Evolutionary conservation across 345 rosid genomes (phyloP).

Genomic region (Bretschneidera sinensis): DNA sequence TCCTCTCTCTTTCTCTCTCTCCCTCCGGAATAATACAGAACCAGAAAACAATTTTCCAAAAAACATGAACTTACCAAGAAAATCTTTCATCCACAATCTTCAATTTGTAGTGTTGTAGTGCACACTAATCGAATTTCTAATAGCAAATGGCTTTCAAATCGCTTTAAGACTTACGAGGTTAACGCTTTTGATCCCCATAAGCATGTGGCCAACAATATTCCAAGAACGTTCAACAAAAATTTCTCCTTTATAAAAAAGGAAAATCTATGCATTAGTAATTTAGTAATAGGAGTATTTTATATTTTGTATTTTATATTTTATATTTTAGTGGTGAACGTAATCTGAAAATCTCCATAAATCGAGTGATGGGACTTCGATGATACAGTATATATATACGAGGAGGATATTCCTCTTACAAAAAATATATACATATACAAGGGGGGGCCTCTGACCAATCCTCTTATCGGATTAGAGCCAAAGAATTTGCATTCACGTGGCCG

Average conservation of each 20-base stretch:
- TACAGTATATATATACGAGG: too few species aligned
- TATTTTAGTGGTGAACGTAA: too few species aligned
- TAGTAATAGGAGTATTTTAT: too few species aligned
- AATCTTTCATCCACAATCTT: constrained; percentile 26
- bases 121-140: constrained; percentile 17
- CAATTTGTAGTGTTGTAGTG: constrained; percentile 12
- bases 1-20: not conserved
- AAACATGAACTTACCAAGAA: constrained; percentile 25
- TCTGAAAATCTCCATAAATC: not conserved
- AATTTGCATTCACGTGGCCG: constrained; percentile 12
- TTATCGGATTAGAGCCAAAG: constrained; percentile 2
- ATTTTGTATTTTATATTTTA: too few species aligned
- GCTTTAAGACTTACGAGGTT: constrained; percentile 19
- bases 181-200: constrained; percentile 22
- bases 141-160: not conserved
- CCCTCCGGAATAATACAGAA: constrained; percentile 11
- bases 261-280: too few species aligned
- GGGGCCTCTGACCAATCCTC: constrained; percentile 4
- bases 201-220: constrained; percentile 22
- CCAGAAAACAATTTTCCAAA: not conserved
- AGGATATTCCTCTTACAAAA: not conserved
- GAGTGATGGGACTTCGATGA: too few species aligned
- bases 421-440: not conserved
- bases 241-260: not conserved
- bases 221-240: too few species aligned